Base-by-base conservation (phyloP, 352 stramenopile species). In the Pythium folliculosum region DNA sequence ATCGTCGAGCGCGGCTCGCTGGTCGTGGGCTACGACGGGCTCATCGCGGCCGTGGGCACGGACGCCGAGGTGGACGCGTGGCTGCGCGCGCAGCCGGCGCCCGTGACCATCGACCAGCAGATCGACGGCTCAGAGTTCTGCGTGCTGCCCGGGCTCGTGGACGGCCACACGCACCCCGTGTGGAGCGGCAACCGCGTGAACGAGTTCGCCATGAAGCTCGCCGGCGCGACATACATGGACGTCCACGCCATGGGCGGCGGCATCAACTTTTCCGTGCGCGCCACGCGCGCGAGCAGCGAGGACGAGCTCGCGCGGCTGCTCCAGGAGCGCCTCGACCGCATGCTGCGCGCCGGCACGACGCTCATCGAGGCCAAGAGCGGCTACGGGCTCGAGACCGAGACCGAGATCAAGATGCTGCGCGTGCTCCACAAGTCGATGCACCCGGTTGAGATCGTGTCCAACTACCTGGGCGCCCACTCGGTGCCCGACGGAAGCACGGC, bases 191-290 rank as follows among this genome's bases (percentile, higher is more conserved):
- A 86, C 72, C 87, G 87, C 67, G 85, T 93, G n/a, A 78, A 87
- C 51, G 87, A 95, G 72, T 95, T 93, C 51, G 84, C 83, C 51
- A 92, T 95, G 84, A 95, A 95, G 77, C 76, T 95, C 27, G 83
- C 84, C 9, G 85, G 87, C 16, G 87, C 87, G 21, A 92, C 85
- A 8, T 95, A 95, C 74, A 93, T 95, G 87, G 82, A 94, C 32
- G 78, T 93, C 27, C 85, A 93, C 53, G 80, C 82, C 25, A 88
- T 76, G 50, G 87, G 87, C 22, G 87, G 87, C 10, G 84, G 87
- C 16, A 95, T 95, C 68, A 88, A 91, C 70, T 85, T 79, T 62
- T 91, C 87, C 0, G 87, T 95, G 60, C 83, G 84, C n/a, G 73
- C 81, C 37, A 94, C 83, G 7, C 80, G 81, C 17, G 67, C 76